Base-by-base conservation (phyloP, 495 filamentous ascomycete species). In the Penicillium angulare region DNA sequence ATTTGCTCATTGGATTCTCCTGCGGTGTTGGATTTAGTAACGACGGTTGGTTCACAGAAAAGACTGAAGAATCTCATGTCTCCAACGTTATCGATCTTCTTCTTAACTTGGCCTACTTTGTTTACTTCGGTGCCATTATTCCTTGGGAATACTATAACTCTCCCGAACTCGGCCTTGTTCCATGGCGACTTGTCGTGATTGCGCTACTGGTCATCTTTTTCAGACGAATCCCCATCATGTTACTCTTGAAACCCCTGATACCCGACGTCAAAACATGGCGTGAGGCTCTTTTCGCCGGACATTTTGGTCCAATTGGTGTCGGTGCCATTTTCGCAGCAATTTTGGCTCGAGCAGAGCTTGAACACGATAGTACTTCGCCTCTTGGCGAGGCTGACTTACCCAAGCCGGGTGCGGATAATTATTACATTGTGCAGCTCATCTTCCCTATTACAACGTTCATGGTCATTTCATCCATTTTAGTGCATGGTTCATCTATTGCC, bases 31-130 rank as follows among this genome's bases (percentile, higher is more conserved):
- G 93, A 20, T 99, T 99, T 75, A 95, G 90, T 56, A 97, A 99
- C 63, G 95, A 97, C 64, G 95, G 95, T 46, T 99, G 95, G 95
- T 99, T 97, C 63, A 89, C 87, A 9, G 88, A 97, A 63, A 96
- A 97, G 75, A 99, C 95, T 0, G 95, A 99, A 63, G 95, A 99
- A 60, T 89, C 95, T 1, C 92, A 97, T 64, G 95, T 99, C 18
- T 97, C 93, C 64, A 97, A 97, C 82, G 95, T 99, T 68, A 97
- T 99, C 64, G 95, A 99, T 77, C 69, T 99, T 56, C 72, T 99
- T 47, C 81, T 99, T 71, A 99, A 99, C 68, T 80, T 97, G 82
- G 85, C 92, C 5, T 97, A 97, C 64, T 97, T 99, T 62, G 92
- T 99, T 57, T 99, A 92, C 60, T 86, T 99, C 41, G 95, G 95